phyloP scores from a whole-genome alignment of 2,329 filamentous ascomycete genomes.

The Scleromitrula shiraiana region DNA sequence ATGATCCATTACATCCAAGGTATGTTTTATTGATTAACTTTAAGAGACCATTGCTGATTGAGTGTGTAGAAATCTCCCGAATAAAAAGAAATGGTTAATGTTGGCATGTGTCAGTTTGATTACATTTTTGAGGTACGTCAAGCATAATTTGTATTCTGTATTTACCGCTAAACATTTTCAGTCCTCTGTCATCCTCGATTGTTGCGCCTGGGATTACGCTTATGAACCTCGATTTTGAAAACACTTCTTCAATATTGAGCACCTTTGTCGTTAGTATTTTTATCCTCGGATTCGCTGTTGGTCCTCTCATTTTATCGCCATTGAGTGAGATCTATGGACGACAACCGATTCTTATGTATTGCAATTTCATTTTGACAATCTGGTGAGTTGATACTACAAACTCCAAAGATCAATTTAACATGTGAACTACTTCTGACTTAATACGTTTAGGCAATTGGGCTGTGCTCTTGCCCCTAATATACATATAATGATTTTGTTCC shows the following conservation, averaged over 20 bases:
- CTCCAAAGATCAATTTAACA: conserved; percentile 1
- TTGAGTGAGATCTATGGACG: conserved; percentile 59
- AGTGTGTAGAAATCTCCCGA: background rate
- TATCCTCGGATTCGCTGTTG: conserved; percentile 48
- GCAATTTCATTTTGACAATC: conserved; percentile 39
- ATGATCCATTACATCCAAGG: conserved; percentile 14
- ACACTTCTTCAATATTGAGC: conserved; percentile 10
- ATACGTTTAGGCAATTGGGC: conserved; percentile 19
- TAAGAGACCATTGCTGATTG: background rate
- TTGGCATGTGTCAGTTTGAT: conserved; percentile 7
- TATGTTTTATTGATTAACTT: background rate
- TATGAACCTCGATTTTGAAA: conserved; percentile 17
- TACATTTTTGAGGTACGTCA: conserved; percentile 12
- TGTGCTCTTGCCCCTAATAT: conserved; percentile 43
- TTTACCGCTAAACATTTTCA: conserved; percentile 11
- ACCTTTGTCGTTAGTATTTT: conserved; percentile 39
- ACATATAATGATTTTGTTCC: conserved; percentile 45
- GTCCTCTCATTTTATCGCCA: conserved; percentile 49
- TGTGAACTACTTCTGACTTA: background rate
- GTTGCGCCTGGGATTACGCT: conserved; percentile 34
- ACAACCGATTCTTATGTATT: conserved; percentile 38
- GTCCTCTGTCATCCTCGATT: conserved; percentile 33
- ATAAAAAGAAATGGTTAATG: conserved; percentile 9
- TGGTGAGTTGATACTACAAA: conserved; percentile 18
- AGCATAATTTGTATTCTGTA: background rate